Percentiles rank a stretch among this genome's conserved stretches.
Evolutionary conservation across 1,284 basidiomycete species (phyloP).

Genomic region (Inonotus hispidus): DNA sequence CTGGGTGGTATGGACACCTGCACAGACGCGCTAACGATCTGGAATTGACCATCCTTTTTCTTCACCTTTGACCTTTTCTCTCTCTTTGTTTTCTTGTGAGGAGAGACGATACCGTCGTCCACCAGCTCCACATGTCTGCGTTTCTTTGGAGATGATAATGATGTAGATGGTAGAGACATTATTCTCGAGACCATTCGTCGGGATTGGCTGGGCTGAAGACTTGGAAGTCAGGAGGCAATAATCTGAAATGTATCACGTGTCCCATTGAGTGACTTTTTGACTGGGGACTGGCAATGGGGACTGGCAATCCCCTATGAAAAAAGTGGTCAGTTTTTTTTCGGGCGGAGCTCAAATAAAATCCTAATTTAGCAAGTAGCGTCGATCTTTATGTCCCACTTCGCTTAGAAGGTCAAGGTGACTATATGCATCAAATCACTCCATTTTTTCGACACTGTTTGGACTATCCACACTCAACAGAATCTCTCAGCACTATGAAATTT

Average conservation of each 20-base stretch:
- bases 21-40: slow-evolving; percentile 60
- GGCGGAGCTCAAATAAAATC: too few species aligned
- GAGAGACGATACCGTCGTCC: slow-evolving; percentile 23
- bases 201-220: neutral
- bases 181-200: slow-evolving; percentile 20
- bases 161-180: slow-evolving; percentile 25
- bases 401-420: too few species aligned
- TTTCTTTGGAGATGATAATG: slow-evolving; percentile 35
- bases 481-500: too few species aligned
- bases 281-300: too few species aligned
- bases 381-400: too few species aligned
- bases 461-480: too few species aligned
- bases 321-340: too few species aligned
- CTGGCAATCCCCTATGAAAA: too few species aligned
- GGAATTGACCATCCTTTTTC: slow-evolving; percentile 56
- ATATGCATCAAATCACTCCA: too few species aligned
- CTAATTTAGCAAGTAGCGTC: too few species aligned
- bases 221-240: neutral
- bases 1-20: slow-evolving; percentile 78
- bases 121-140: slow-evolving; percentile 41
- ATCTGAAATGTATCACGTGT: neutral
- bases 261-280: neutral
- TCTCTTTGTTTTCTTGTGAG: slow-evolving; percentile 30
- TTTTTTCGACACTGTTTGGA: too few species aligned
- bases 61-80: slow-evolving; percentile 36